Percentiles rank a stretch among this genome's conserved stretches.
Evolutionary conservation across 2,329 filamentous ascomycete genomes (phyloP).

Genomic region (Emericellopsis atlantica): DNA sequence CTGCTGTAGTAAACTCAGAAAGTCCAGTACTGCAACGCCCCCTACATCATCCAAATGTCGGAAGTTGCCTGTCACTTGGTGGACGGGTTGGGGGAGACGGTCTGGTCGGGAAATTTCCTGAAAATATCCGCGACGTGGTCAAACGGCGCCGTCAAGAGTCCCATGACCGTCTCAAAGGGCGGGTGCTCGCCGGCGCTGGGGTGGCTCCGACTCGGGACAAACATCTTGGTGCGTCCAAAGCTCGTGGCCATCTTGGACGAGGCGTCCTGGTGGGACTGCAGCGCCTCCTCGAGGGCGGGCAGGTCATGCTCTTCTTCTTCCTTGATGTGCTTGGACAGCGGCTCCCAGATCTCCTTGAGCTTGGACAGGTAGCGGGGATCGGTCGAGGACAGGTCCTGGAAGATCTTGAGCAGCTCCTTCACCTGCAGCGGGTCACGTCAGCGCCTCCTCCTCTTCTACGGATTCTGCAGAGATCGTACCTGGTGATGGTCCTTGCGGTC

Average conservation of each 20-base stretch:
- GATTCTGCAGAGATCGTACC: slow-evolving; percentile 12
- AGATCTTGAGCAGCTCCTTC: slow-evolving; percentile 34
- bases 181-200: slow-evolving; percentile 36
- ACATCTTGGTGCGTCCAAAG: slow-evolving; percentile 38
- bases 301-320: slow-evolving; percentile 37
- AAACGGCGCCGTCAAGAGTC: slow-evolving; percentile 40
- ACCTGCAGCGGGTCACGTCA: slow-evolving; percentile 20
- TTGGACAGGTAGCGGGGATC: slow-evolving; percentile 28
- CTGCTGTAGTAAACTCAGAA: background rate
- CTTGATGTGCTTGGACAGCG: slow-evolving; percentile 31
- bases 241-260: slow-evolving; percentile 23
- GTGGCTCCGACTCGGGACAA: slow-evolving; percentile 39
- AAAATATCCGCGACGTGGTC: slow-evolving; percentile 43
- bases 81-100: slow-evolving; percentile 3
- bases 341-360: slow-evolving; percentile 27
- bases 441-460: no score
- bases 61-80: background rate
- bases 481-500: slow-evolving; percentile 33
- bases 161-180: slow-evolving; percentile 41
- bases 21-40: background rate
- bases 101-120: slow-evolving; percentile 34
- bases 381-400: slow-evolving; percentile 28
- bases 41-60: no score
- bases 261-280: slow-evolving; percentile 16
- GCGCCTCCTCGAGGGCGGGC: slow-evolving; percentile 28